Conservation (phyloP, 441 rosid genomes). For the Jatropha multifida region DNA sequence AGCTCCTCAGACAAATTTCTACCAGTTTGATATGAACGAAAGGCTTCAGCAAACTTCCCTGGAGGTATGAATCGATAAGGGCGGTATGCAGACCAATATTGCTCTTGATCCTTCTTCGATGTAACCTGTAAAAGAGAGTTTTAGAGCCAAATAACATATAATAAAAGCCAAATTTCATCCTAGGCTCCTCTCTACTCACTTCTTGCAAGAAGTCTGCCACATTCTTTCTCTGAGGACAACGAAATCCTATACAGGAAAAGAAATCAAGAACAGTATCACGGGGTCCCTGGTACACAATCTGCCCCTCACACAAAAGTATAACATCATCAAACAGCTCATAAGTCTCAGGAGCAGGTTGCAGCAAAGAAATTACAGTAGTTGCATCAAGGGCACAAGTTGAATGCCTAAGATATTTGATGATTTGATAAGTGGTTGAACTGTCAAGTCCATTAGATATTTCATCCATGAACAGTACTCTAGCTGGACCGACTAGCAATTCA, state of each 20-base stretch:
- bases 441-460: constrained; percentile 98
- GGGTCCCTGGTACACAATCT: constrained; percentile 90
- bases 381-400: constrained; percentile 82
- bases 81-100: constrained; percentile 79
- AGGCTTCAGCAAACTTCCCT: constrained; percentile 83
- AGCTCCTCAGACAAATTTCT: constrained; percentile 61
- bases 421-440: constrained; percentile 89
- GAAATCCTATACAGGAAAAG: constrained; percentile 77
- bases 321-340: constrained; percentile 88
- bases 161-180: constrained; percentile 12
- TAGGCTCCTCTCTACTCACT: constrained; percentile 44
- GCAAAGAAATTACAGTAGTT: constrained; percentile 80
- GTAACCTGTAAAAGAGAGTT: constrained; percentile 50
- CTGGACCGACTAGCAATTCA: constrained; percentile 92
- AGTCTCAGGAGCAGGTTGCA: constrained; percentile 96
- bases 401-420: constrained; percentile 84
- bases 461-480: constrained; percentile 96
- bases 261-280: constrained; percentile 69
- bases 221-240: constrained; percentile 89
- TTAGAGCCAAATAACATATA: constrained; percentile 10
- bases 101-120: constrained; percentile 92
- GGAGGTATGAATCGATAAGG: constrained; percentile 83
- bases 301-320: constrained; percentile 89
- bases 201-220: constrained; percentile 98
- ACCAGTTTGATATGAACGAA: constrained; percentile 56